phyloP scores from a whole-genome alignment of 106 monocot genomes.

The Allium sativum region DNA sequence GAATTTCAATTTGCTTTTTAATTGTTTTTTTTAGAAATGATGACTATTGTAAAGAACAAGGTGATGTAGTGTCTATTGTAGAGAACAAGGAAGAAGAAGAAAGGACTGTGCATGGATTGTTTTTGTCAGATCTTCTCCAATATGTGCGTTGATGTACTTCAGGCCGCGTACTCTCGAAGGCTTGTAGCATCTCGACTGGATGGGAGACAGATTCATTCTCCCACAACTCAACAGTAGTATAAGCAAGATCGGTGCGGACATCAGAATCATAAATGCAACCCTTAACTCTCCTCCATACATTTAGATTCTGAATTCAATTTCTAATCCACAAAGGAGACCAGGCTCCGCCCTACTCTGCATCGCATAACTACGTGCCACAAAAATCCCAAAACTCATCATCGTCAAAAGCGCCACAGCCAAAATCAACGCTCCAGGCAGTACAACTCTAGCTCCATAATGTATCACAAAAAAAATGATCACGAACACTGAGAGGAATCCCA shows the following conservation, averaged over 20 bases:
- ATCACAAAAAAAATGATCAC: conserved; percentile 1
- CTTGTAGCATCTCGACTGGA: conserved; percentile 22
- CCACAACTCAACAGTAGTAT: background rate
- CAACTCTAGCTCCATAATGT: conserved; percentile 1
- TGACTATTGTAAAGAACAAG: too few species aligned
- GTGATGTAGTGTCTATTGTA: background rate
- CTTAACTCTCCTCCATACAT: background rate
- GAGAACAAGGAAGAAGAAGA: background rate
- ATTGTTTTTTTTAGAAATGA: too few species aligned
- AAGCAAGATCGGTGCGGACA: conserved; percentile 1
- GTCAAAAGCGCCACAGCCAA: background rate
- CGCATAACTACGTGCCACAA: background rate
- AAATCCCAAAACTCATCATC: conserved; percentile 2
- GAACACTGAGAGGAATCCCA: conserved; percentile 1
- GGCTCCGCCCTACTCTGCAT: conserved; percentile 7
- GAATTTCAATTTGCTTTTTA: too few species aligned
- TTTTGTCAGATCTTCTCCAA: conserved; percentile 5
- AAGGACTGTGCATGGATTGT: background rate
- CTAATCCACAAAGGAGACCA: conserved; percentile 1
- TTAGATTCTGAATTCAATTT: background rate
- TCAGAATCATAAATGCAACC: background rate
- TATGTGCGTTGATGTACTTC: conserved; percentile 25
- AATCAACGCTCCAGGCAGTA: background rate
- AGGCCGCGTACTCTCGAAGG: conserved; percentile 18
- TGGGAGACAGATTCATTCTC: background rate